Conservation (phyloP, 331 rosid species). For the Rhamnella rubrinervis region DNA sequence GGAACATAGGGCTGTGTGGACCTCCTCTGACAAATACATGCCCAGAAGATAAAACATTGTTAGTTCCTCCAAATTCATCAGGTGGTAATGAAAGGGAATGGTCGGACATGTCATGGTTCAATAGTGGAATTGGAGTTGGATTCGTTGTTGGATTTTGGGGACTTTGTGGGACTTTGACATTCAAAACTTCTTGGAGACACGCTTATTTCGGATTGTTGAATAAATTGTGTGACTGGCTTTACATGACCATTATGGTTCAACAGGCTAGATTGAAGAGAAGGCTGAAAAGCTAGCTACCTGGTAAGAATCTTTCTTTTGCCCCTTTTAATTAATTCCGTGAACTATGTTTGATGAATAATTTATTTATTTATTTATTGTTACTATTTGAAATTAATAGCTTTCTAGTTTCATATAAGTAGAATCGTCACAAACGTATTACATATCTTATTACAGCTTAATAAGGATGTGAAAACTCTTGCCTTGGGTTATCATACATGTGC, state of each 20-base stretch:
- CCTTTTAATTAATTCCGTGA: too few species aligned
- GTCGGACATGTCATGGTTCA: constrained; percentile 10
- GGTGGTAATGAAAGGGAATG: background rate
- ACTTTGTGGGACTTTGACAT: constrained; percentile 18
- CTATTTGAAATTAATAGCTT: too few species aligned
- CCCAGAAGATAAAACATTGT: background rate
- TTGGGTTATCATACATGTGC: too few species aligned
- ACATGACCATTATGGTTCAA: background rate
- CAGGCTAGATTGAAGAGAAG: background rate
- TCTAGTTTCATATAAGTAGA: too few species aligned
- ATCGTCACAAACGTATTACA: too few species aligned
- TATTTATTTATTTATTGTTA: too few species aligned
- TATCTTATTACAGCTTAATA: too few species aligned
- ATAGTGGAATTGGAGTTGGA: constrained; percentile 17
- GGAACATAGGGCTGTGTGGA: constrained; percentile 27
- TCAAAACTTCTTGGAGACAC: constrained; percentile 9
- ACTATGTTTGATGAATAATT: too few species aligned
- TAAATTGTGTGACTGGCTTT: background rate
- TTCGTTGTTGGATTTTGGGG: constrained; percentile 19
- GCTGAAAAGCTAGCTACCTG: background rate
- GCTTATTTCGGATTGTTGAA: background rate
- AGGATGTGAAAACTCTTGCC: too few species aligned
- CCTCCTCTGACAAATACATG: constrained; percentile 13
- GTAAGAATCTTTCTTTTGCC: too few species aligned
- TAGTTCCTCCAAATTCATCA: too few species aligned